These are phyloP conservation scores for Athelia sp. DNA, from an alignment of 1,284 basidiomycete genomes.

Conservation along the genomic window DNA sequence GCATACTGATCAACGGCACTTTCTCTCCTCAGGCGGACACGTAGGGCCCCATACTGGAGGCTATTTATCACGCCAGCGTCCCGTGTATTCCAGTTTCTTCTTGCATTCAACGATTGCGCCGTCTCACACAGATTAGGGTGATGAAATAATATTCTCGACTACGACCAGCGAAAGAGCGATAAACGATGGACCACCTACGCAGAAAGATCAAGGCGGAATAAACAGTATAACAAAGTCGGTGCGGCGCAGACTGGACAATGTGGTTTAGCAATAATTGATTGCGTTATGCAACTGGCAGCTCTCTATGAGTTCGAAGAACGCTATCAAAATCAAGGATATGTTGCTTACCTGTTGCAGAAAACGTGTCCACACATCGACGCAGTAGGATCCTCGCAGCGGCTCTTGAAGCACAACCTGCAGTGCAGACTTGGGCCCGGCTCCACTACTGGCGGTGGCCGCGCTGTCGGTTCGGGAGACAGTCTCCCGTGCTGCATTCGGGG, in stretches of 20 bases:
- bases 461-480: not conserved
- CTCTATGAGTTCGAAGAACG: not conserved
- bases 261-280: conserved; percentile 22
- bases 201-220: conserved; percentile 24
- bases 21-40: too few relatives aligned
- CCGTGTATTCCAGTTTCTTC: too few relatives aligned
- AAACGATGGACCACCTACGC: too few relatives aligned
- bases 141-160: too few relatives aligned
- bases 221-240: conserved; percentile 24
- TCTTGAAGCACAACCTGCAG: conserved; percentile 23
- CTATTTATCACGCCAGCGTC: too few relatives aligned
- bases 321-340: not conserved
- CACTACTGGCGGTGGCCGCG: not conserved
- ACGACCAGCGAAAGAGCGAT: too few relatives aligned
- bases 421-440: conserved; percentile 9
- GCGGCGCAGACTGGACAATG: conserved; percentile 24
- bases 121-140: too few relatives aligned
- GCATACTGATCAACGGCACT: too few relatives aligned
- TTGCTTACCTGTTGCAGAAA: conserved; percentile 26
- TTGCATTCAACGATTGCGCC: too few relatives aligned
- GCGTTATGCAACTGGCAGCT: conserved; percentile 22
- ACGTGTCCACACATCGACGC: conserved; percentile 29
- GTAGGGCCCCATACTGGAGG: too few relatives aligned
- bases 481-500: not conserved
- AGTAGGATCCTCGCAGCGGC: conserved; percentile 27